Conservation (phyloP, 139 green algal genomes). For the Ostreobium quekettii region DNA sequence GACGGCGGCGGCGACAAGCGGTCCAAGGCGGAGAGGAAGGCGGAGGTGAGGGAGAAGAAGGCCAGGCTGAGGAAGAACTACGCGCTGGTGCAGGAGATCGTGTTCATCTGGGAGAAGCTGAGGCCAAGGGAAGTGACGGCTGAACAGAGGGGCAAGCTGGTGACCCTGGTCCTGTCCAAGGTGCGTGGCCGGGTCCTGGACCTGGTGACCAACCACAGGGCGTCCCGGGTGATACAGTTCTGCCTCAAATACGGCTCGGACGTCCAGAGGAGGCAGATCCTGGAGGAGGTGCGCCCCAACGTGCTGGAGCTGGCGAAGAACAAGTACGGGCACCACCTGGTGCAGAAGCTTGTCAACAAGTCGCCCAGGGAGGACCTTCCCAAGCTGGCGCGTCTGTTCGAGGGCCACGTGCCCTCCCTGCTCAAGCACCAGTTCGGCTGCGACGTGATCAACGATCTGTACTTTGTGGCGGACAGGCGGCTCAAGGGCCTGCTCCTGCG, state of each 20-base stretch:
- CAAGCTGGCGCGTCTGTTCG: conserved; percentile 48
- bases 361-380: not conserved
- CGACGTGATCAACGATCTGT: conserved; percentile 75
- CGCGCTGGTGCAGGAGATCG: conserved; percentile 29
- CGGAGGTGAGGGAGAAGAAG: not conserved
- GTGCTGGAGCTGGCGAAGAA: conserved; percentile 64
- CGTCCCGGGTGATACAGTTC: conserved; percentile 75
- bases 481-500: conserved; percentile 53
- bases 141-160: conserved; percentile 40
- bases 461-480: conserved; percentile 38
- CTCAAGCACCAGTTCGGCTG: conserved; percentile 71
- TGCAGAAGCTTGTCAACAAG: conserved; percentile 62
- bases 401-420: conserved; percentile 59
- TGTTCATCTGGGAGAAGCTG: conserved; percentile 59
- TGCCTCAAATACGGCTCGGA: conserved; percentile 60
- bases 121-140: conserved; percentile 36
- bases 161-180: conserved; percentile 44
- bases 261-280: conserved; percentile 39
- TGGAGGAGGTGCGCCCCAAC: conserved; percentile 50
- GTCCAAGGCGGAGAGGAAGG: no score
- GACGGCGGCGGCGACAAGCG: no score
- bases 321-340: conserved; percentile 75
- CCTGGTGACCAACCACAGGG: conserved; percentile 62
- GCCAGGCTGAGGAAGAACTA: not conserved
- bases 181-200: conserved; percentile 38